Conservation (phyloP, 257 asterid genomes). For the Solanum rostratum region DNA sequence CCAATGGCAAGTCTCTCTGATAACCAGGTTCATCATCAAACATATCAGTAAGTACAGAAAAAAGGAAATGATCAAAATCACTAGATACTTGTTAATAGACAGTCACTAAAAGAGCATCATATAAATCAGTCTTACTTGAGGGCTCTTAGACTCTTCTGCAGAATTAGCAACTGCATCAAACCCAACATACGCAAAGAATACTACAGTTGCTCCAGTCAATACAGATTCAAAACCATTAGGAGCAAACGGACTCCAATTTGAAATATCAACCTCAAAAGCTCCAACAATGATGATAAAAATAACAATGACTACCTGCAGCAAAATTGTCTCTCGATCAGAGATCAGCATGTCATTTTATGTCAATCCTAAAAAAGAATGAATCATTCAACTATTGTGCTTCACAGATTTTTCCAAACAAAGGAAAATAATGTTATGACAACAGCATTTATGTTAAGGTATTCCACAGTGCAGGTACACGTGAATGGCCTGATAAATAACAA, state of each 20-base stretch:
- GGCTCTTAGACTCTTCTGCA: conserved; percentile 94
- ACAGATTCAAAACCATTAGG: conserved; percentile 66
- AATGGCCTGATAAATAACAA: neutral
- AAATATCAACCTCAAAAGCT: conserved; percentile 66
- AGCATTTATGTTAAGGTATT: neutral
- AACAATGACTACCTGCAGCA: conserved; percentile 73
- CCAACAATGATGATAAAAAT: conserved; percentile 66
- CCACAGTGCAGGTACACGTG: neutral
- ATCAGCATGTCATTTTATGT: neutral
- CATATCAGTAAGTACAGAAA: neutral
- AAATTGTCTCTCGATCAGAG: conserved; percentile 13
- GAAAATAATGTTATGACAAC: neutral
- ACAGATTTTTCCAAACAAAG: neutral
- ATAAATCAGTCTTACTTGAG: conserved; percentile 48
- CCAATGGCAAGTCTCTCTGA: conserved; percentile 90
- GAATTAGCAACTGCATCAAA: conserved; percentile 98
- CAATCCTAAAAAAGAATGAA: neutral
- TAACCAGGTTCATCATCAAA: conserved; percentile 11
- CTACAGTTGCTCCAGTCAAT: conserved; percentile 92
- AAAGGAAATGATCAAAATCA: neutral
- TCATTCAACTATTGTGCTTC: neutral
- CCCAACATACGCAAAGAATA: conserved; percentile 95
- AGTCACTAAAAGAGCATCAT: neutral
- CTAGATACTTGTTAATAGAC: neutral
- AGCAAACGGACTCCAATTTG: conserved; percentile 89